Evolutionary conservation across 768 basidiomycete genomes (phyloP), one percentile per base, ranked within the genome.

Genomic region (Jaapia argillacea): DNA sequence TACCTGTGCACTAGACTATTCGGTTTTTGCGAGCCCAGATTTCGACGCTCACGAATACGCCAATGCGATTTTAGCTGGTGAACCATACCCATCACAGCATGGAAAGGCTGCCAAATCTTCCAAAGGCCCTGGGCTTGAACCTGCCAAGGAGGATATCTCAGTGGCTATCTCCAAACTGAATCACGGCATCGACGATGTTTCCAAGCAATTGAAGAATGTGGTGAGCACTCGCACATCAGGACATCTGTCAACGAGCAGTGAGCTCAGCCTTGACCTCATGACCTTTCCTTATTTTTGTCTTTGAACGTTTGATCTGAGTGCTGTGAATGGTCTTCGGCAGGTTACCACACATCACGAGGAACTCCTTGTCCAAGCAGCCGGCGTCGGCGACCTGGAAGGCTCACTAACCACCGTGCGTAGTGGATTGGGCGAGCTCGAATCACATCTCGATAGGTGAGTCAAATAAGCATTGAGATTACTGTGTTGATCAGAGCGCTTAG

Each of bases 1-100:
- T n/a, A n/a, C 24, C 31, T 27, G 35, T 24, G 16, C 23, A 10
- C 14, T 47, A 81, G 89, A 91, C 50, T 85, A 91, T 55, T 58
- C 79, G 13, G 72, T 81, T 37, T 97, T 96, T 55, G 70, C 85
- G 23, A 70, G 64, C 33, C 59, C 77, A 2, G 70, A 79, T 25
- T 98, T 97, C 59, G 84, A 94, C 58, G 72, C 88, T 13, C 85
- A 87, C 55, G 84, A 85, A 33, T 96, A 93, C 58, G 93, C 93
- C 2, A 92, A 92, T 59, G 80, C 88, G 13, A 75, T 94, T 43
- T 72, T 97, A 20, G 83, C 91, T 4, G 85, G 88, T 21, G 83
- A 91, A 51, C 58, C 78, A 0, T 89, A 93, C 57, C 74, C 79
- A 64, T 61, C 45, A 55, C 59, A 62, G 61, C 52, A 43, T 18